A percentile compares a stretch with the other conserved stretches of the same genome.
Conservation (phyloP, 75 land plant genomes). For the Selaginella tamariscina region DNA sequence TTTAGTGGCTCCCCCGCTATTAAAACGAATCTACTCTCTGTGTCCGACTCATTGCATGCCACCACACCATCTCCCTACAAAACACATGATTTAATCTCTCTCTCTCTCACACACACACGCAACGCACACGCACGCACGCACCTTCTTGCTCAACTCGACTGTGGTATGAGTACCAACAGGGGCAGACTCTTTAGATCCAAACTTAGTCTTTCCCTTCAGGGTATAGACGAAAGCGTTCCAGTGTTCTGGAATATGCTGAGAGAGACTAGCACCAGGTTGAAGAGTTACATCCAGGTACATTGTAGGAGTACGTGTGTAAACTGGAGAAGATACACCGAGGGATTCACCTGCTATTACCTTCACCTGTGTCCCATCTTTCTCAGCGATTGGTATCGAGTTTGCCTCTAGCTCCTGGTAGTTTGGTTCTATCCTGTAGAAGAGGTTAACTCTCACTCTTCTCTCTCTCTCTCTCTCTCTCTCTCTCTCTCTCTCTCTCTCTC, state of each 20-base stretch:
- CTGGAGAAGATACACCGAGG: conserved; percentile 57
- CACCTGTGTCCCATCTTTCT: conserved; percentile 59
- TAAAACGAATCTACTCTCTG: conserved; percentile 49
- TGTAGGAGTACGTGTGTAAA: conserved; percentile 82
- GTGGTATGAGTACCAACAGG: conserved; percentile 38
- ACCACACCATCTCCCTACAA: conserved; percentile 58
- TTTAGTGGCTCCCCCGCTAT: conserved; percentile 72
- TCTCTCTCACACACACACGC: no score
- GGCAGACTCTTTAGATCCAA: conserved; percentile 25
- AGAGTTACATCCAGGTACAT: conserved; percentile 81
- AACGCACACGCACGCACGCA: no score
- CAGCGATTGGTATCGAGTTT: conserved; percentile 39
- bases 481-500: no score
- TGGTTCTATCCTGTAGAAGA: conserved; percentile 58
- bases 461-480: no score
- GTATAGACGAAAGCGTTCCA: conserved; percentile 83
- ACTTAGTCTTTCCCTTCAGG: conserved; percentile 53
- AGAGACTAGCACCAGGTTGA: conserved; percentile 48
- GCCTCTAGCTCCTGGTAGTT: conserved; percentile 58
- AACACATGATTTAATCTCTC: no score
- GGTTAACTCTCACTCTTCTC: not conserved
- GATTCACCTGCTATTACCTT: conserved; percentile 78
- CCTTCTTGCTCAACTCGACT: conserved; percentile 40
- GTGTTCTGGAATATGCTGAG: conserved; percentile 46
- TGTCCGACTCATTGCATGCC: conserved; percentile 53